phyloP scores from a whole-genome alignment of 176 grass and related monocot species.

The Triticum monococcum region DNA sequence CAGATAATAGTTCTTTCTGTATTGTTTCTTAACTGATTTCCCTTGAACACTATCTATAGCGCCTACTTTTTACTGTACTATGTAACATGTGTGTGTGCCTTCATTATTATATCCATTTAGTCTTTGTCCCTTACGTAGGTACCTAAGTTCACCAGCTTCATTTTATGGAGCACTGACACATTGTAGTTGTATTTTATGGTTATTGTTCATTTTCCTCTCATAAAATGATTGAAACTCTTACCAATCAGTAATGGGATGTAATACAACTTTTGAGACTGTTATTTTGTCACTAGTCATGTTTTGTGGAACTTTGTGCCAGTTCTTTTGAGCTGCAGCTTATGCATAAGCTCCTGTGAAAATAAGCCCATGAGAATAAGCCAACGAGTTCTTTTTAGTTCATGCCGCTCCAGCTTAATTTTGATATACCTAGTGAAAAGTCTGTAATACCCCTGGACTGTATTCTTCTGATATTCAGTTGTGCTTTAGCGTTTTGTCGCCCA shows the following conservation, averaged over 20 bases:
- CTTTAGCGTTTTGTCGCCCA: too few species aligned
- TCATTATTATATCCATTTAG: background rate
- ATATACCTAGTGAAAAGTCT: too few species aligned
- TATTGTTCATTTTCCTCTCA: background rate
- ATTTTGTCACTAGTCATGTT: background rate
- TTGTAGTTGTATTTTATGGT: background rate
- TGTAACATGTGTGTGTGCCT: background rate
- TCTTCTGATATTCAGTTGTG: too few species aligned
- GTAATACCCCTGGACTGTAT: too few species aligned
- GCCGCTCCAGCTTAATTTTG: too few species aligned
- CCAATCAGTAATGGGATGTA: background rate
- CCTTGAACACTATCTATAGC: background rate
- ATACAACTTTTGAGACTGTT: background rate
- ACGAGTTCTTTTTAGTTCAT: too few species aligned
- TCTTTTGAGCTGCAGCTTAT: too few species aligned
- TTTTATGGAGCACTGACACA: background rate
- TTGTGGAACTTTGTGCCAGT: background rate
- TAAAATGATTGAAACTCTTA: background rate
- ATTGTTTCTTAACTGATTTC: slow-evolving; percentile 1
- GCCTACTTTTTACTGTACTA: background rate
- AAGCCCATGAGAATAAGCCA: too few species aligned
- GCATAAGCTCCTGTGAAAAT: too few species aligned
- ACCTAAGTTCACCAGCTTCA: background rate
- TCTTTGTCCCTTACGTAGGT: background rate
- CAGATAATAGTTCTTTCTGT: background rate